phyloP scores from a whole-genome alignment of 805 yeast species.

The Candida parachauliodes region DNA sequence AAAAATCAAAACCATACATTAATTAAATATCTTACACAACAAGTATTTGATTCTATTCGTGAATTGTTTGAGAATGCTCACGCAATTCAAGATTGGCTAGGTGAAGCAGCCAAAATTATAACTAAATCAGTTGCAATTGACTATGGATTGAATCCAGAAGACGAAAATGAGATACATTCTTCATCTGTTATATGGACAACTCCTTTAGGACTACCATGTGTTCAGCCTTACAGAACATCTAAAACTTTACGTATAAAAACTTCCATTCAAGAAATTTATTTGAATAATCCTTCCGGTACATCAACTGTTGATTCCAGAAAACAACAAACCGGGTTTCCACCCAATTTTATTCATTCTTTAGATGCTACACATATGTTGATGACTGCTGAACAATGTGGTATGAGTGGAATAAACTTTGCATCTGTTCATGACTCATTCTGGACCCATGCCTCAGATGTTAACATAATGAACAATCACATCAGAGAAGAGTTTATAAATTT shows the following conservation, averaged over 20 bases:
- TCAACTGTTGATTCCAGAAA: slow-evolving; percentile 81
- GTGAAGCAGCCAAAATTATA: slow-evolving; percentile 76
- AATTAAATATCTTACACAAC: slow-evolving; percentile 17
- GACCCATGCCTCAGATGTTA: slow-evolving; percentile 36
- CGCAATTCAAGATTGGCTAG: slow-evolving; percentile 48
- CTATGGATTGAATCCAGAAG: slow-evolving; percentile 62
- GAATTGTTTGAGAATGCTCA: slow-evolving; percentile 33
- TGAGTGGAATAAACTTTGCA: slow-evolving; percentile 24
- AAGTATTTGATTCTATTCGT: slow-evolving; percentile 23
- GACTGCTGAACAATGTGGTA: slow-evolving; percentile 26
- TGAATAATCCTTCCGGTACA: slow-evolving; percentile 76
- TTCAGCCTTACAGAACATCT: slow-evolving; percentile 85
- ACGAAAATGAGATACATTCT: slow-evolving; percentile 50
- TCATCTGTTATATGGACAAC: slow-evolving; percentile 97
- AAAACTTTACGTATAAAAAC: slow-evolving; percentile 69
- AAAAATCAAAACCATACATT: slow-evolving; percentile 8
- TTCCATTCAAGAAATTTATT: slow-evolving; percentile 79
- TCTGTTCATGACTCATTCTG: slow-evolving; percentile 46
- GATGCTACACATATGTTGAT: slow-evolving; percentile 39
- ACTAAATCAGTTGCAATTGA: slow-evolving; percentile 49
- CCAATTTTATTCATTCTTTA: slow-evolving; percentile 41
- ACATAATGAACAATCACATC: slow-evolving; percentile 20
- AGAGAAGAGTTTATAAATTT: slow-evolving; percentile 35
- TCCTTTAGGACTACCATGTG: slow-evolving; percentile 92
- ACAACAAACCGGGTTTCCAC: slow-evolving; percentile 72